Conservation (phyloP, 352 stramenopile genomes). For the Globisporangium cylindrosporum region DNA sequence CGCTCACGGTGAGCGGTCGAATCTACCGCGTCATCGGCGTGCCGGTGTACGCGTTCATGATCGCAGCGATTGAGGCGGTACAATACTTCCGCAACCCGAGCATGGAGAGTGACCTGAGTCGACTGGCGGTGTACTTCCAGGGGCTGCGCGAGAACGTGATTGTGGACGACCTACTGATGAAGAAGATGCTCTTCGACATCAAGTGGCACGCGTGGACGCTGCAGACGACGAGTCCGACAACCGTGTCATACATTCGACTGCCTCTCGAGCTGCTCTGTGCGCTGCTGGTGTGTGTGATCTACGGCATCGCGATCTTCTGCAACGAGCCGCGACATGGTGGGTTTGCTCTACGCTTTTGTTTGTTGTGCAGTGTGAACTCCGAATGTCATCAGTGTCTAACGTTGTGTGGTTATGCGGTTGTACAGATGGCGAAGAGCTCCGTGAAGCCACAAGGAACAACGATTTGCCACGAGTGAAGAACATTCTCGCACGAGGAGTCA, state of each 20-base stretch:
- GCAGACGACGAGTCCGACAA: conserved; percentile 23
- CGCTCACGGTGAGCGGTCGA: conserved; percentile 51
- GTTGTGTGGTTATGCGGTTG: conserved; percentile 5
- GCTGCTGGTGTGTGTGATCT: conserved; percentile 45
- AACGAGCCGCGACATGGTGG: conserved; percentile 68
- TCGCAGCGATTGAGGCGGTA: conserved; percentile 52
- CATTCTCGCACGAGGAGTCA: conserved; percentile 58
- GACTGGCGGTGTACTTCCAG: conserved; percentile 39
- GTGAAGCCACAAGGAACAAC: conserved; percentile 72
- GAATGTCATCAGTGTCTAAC: neutral
- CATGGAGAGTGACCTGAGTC: conserved; percentile 38
- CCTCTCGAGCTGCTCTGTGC: conserved; percentile 46
- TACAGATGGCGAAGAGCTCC: conserved; percentile 73
- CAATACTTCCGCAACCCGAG: conserved; percentile 43
- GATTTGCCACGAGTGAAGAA: conserved; percentile 56
- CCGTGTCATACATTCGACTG: conserved; percentile 35
- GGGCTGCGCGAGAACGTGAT: conserved; percentile 22
- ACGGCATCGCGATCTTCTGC: conserved; percentile 64
- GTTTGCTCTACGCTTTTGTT: neutral
- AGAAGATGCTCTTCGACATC: conserved; percentile 30
- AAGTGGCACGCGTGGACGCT: conserved; percentile 31
- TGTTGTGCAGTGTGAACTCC: neutral
- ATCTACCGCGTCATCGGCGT: conserved; percentile 61
- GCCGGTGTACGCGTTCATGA: conserved; percentile 51
- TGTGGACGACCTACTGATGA: conserved; percentile 28